Base-by-base conservation (phyloP, 768 basidiomycete species). In the Lactarius vividus region DNA sequence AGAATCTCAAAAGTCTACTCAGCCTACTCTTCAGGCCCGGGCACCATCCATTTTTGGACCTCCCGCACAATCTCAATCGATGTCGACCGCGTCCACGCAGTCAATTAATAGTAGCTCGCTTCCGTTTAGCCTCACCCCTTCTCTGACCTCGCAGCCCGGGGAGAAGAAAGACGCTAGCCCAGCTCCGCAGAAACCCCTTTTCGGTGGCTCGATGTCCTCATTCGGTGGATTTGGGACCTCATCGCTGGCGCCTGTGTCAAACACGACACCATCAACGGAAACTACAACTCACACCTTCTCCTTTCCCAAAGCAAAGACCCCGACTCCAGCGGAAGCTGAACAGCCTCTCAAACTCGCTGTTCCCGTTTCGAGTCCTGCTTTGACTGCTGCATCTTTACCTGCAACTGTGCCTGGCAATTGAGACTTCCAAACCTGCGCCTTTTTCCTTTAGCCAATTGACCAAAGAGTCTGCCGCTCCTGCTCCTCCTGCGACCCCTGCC, bases 201-300 rank as follows among this genome's bases (percentile, higher is more conserved):
- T 69, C 23, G 26, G 61, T 11, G 58, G 64, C 26, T n/a, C 67
- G 28, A 57, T 42, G 0, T 31, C 63, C 11, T 39, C 59, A 7
- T 68, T 68, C 65, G 26, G 39, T 31, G 65, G 65, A n/a, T 66
- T 66, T 5, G 66, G 66, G 58, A n/a, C 52, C 37, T 49, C 63
- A 37, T n/a, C 37, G 9, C 46, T 62, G 42, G 37, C 55, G 39
- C 40, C 63, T 15, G 35, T 29, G 26, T 26, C 57, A 13, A 56
- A 28, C 37, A 39, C 53, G 15, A 64, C 56, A 56, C 31, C 57
- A 29, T 23, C 61, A 37, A 42, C 33, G 35, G 57, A 53, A 18
- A 4, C 23, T 52, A 23, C 66, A 11, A 65, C 72, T 57, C 42
- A 61, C 2, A 5, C 54, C 23, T 66, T 62, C 57, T 57, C 59